Percentiles rank a stretch among this genome's conserved stretches.
phyloP scores from a whole-genome alignment of 2,329 filamentous ascomycete genomes.

The Cordyceps militaris region DNA sequence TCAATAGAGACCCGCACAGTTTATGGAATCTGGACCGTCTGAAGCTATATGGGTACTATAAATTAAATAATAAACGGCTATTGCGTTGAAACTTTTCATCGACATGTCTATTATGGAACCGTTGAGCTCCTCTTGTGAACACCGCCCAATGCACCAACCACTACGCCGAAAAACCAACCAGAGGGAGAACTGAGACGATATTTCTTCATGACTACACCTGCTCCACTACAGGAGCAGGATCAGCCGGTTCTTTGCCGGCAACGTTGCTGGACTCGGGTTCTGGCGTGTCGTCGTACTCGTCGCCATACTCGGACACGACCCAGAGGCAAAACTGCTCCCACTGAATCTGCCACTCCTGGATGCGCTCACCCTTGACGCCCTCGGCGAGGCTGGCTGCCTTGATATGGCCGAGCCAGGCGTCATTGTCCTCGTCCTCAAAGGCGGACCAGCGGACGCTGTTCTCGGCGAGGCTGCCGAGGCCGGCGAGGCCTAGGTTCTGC shows the following conservation, averaged over 20 bases:
- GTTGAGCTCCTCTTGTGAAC: background rate
- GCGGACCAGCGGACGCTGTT: slow-evolving; percentile 88
- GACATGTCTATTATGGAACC: background rate
- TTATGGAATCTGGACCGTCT: background rate
- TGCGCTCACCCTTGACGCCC: slow-evolving; percentile 60
- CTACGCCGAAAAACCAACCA: background rate
- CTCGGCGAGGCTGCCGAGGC: slow-evolving; percentile 79
- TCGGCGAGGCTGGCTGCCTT: slow-evolving; percentile 65
- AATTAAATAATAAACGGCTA: too few species aligned
- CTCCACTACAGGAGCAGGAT: background rate
- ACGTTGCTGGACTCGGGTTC: slow-evolving; percentile 14
- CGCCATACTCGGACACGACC: slow-evolving; percentile 71
- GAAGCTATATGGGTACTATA: too few species aligned
- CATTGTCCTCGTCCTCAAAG: slow-evolving; percentile 69
- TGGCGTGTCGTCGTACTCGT: slow-evolving; percentile 47
- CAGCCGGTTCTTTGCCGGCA: background rate
- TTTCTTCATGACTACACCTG: background rate
- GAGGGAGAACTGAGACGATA: background rate
- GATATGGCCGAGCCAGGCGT: slow-evolving; percentile 67
- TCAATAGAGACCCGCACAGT: background rate
- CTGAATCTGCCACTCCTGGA: slow-evolving; percentile 71
- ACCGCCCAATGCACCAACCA: background rate
- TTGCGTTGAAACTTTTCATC: too few species aligned
- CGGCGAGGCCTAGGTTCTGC: slow-evolving; percentile 83
- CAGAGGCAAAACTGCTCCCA: slow-evolving; percentile 91